These are phyloP conservation scores for Phialocephala sp. DNA, from an alignment of 2,329 filamentous ascomycete genomes.

Conservation along the genomic window DNA sequence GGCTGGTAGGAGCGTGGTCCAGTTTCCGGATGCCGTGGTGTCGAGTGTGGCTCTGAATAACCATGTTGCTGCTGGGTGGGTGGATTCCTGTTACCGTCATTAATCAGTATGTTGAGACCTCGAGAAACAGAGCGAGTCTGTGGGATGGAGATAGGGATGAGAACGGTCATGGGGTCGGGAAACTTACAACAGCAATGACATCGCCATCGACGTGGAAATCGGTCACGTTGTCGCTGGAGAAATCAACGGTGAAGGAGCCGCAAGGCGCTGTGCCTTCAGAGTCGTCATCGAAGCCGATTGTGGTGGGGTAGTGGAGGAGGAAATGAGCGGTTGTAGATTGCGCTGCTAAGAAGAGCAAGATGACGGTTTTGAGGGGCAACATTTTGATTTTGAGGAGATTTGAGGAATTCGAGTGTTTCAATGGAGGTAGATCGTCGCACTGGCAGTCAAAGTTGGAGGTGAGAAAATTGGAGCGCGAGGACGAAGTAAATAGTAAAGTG, in stretches of 20 bases:
- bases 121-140: no score
- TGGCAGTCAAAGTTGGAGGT: background rate
- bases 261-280: constrained; percentile 56
- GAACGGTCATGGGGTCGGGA: no score
- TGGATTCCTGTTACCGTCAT: constrained; percentile 42
- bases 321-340: constrained; percentile 58
- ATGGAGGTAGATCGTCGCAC: background rate
- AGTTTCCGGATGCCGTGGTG: constrained; percentile 44
- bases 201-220: constrained; percentile 65
- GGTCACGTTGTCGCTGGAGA: constrained; percentile 57
- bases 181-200: constrained; percentile 48
- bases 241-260: constrained; percentile 57
- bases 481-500: constrained; percentile 7
- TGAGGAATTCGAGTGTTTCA: constrained; percentile 1
- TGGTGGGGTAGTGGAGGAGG: constrained; percentile 53
- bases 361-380: constrained; percentile 17
- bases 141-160: background rate
- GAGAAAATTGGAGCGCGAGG: background rate
- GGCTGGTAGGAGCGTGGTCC: background rate
- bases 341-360: constrained; percentile 25
- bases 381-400: background rate
- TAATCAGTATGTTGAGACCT: background rate
- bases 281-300: constrained; percentile 56
- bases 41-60: constrained; percentile 61
- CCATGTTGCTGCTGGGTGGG: constrained; percentile 60